Percentiles rank a stretch among this genome's conserved stretches.
phyloP scores from a whole-genome alignment of 495 filamentous ascomycete genomes.

The Clohesyomyces aquaticus region DNA sequence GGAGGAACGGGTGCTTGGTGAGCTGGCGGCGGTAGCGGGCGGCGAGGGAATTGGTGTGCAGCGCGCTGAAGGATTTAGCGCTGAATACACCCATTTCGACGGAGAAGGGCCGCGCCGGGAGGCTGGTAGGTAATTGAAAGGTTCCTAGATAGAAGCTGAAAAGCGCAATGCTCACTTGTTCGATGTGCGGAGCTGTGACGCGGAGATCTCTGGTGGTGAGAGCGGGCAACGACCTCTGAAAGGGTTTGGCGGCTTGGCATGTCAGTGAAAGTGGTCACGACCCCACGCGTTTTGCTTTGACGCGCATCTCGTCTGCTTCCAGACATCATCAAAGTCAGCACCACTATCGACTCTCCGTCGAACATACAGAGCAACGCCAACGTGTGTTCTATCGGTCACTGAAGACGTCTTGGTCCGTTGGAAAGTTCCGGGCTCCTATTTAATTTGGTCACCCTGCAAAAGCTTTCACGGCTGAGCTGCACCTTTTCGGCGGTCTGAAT shows the following conservation, averaged over 20 bases:
- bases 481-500: background rate
- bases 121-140: too few relatives aligned
- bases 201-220: background rate
- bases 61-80: conserved; percentile 58
- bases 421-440: background rate
- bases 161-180: too few relatives aligned
- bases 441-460: background rate
- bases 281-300: conserved; percentile 26
- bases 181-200: background rate
- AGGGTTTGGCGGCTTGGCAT: conserved; percentile 30
- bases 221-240: background rate
- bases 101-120: too few relatives aligned
- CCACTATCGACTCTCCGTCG: too few relatives aligned
- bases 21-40: conserved; percentile 74
- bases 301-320: conserved; percentile 3
- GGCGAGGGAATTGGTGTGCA: conserved; percentile 64
- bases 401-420: too few relatives aligned
- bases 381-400: too few relatives aligned
- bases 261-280: conserved; percentile 17
- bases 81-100: conserved; percentile 58
- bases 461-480: background rate
- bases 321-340: too few relatives aligned
- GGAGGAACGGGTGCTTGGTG: conserved; percentile 77
- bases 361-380: too few relatives aligned
- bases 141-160: too few relatives aligned